Conservation (phyloP, 2,329 filamentous ascomycete genomes). For the Sporothrix curviconia region DNA sequence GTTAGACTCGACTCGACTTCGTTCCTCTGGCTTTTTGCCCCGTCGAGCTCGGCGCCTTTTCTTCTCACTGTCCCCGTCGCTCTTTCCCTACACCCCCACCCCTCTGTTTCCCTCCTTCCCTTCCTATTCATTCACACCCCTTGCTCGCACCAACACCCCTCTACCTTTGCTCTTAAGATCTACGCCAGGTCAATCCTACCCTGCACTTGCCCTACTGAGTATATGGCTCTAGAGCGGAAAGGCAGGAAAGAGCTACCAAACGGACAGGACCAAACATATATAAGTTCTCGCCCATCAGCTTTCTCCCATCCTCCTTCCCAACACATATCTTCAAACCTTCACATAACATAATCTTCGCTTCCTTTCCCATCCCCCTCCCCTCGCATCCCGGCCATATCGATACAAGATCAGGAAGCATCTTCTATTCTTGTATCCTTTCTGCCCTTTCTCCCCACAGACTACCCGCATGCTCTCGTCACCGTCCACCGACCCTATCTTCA, state of each 20-base stretch:
- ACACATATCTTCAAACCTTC: too few species aligned
- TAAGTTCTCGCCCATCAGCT: neutral
- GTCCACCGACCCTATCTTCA: neutral
- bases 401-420: too few species aligned
- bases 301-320: neutral
- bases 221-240: too few species aligned
- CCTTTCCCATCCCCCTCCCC: neutral
- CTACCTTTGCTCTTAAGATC: neutral
- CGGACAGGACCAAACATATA: too few species aligned
- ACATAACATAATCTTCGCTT: neutral
- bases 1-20: too few species aligned
- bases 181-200: conserved; percentile 1
- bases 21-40: too few species aligned
- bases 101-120: too few species aligned
- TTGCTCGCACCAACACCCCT: too few species aligned
- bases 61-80: neutral
- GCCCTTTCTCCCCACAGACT: neutral
- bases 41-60: neutral
- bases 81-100: neutral
- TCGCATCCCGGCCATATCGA: too few species aligned
- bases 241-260: too few species aligned
- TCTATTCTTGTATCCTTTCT: neutral
- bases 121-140: too few species aligned
- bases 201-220: neutral
- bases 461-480: neutral